These are phyloP conservation scores for Colletotrichum camelliae DNA, from an alignment of 2,329 filamentous ascomycete genomes.

Conservation along the genomic window DNA sequence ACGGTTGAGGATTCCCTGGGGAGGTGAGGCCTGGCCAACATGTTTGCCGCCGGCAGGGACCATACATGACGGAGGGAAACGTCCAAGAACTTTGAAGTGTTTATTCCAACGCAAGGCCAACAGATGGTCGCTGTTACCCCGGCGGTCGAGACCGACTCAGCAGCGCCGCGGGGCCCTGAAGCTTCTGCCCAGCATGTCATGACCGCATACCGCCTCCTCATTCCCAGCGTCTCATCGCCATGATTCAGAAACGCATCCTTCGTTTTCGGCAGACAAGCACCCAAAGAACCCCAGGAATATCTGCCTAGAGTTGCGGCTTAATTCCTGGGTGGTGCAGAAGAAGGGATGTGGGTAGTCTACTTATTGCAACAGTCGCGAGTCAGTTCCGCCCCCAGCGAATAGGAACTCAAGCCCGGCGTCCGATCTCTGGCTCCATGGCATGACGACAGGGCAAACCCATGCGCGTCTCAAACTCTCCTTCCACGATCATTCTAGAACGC, in stretches of 20 bases:
- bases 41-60: neutral
- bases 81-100: neutral
- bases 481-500: slow-evolving; percentile 8
- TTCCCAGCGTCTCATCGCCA: neutral
- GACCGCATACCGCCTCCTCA: neutral
- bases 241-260: neutral
- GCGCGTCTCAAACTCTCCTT: slow-evolving; percentile 7
- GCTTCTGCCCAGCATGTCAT: neutral
- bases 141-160: neutral
- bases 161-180: neutral
- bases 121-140: neutral
- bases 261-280: neutral
- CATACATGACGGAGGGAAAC: neutral
- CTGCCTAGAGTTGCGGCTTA: neutral
- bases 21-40: neutral
- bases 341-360: neutral
- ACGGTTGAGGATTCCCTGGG: neutral
- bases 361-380: neutral
- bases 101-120: neutral
- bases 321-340: neutral
- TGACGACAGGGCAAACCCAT: neutral
- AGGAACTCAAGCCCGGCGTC: neutral
- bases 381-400: neutral
- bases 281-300: neutral
- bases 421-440: neutral